Percentiles rank a stretch among this genome's conserved stretches.
These are phyloP conservation scores for Paramarasmius palmivorus DNA, from an alignment of 1,284 basidiomycete genomes.

Conservation along the genomic window DNA sequence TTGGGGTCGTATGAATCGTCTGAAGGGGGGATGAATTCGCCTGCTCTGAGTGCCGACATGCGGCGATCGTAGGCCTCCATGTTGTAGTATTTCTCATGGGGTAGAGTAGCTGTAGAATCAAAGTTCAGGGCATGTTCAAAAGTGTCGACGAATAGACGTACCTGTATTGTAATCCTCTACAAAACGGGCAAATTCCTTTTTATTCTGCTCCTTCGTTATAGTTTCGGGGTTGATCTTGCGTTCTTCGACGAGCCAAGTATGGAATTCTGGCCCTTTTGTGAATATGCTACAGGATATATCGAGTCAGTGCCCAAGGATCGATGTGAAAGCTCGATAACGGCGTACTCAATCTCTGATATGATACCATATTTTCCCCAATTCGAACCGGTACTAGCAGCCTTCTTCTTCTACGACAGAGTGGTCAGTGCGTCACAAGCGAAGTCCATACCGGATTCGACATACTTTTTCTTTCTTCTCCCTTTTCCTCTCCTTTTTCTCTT, in stretches of 20 bases:
- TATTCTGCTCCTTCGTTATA: constrained; percentile 78
- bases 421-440: constrained; percentile 5
- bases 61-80: constrained; percentile 78
- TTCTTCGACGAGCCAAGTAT: constrained; percentile 89
- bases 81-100: constrained; percentile 91
- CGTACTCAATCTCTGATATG: constrained; percentile 81
- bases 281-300: constrained; percentile 54
- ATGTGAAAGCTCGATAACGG: constrained; percentile 18
- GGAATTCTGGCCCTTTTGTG: constrained; percentile 80
- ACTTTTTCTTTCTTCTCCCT: constrained; percentile 57
- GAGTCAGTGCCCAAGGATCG: too few species aligned
- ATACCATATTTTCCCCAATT: constrained; percentile 90
- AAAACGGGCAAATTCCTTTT: constrained; percentile 79
- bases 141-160: constrained; percentile 26
- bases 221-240: constrained; percentile 86
- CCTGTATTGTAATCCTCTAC: constrained; percentile 90
- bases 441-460: constrained; percentile 8
- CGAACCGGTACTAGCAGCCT: constrained; percentile 51
- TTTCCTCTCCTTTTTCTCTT: constrained; percentile 64
- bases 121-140: too few species aligned
- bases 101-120: constrained; percentile 75
- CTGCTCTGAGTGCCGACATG: constrained; percentile 79
- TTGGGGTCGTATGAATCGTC: constrained; percentile 74
- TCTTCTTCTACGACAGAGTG: constrained; percentile 47
- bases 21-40: constrained; percentile 71